Evolutionary conservation across 176 grass and related monocot species (phyloP).

Genomic region (Eremochloa ophiuroides): DNA sequence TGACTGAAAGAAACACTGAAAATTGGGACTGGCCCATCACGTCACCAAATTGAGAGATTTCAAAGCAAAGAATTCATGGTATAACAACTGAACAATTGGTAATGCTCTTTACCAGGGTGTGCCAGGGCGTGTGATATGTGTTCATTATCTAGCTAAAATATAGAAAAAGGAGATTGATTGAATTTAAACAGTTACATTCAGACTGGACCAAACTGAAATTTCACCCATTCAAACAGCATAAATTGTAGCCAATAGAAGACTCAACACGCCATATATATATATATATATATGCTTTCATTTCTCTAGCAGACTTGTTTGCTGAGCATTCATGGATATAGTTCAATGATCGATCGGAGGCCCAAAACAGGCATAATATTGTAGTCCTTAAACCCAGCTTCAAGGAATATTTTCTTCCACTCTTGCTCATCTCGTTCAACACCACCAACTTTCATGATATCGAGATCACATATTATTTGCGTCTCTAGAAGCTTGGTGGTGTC

Average conservation of each 20-base stretch:
- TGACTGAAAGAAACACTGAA: too few relatives aligned
- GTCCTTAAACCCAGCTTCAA: background rate
- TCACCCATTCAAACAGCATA: background rate
- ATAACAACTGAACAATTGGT: too few relatives aligned
- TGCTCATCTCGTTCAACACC: conserved; percentile 3
- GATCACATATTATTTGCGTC: conserved; percentile 17
- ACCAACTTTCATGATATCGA: conserved; percentile 30
- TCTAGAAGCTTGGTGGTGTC: conserved; percentile 23
- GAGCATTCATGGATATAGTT: conserved; percentile 14
- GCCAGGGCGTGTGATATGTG: too few relatives aligned
- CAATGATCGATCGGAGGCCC: conserved; percentile 32
- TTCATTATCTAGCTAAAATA: too few relatives aligned
- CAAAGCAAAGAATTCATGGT: too few relatives aligned
- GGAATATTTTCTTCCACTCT: background rate
- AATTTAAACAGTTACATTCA: background rate
- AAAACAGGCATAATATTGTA: conserved; percentile 32
- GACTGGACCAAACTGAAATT: background rate
- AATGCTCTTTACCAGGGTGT: too few relatives aligned
- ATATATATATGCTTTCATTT: background rate
- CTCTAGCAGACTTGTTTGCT: background rate
- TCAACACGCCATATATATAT: too few relatives aligned
- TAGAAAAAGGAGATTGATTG: background rate
- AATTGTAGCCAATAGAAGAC: background rate
- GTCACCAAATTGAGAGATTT: too few relatives aligned
- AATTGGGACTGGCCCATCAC: too few relatives aligned